Conservation (phyloP, 257 asterid genomes). For the Verbascum thapsus region DNA sequence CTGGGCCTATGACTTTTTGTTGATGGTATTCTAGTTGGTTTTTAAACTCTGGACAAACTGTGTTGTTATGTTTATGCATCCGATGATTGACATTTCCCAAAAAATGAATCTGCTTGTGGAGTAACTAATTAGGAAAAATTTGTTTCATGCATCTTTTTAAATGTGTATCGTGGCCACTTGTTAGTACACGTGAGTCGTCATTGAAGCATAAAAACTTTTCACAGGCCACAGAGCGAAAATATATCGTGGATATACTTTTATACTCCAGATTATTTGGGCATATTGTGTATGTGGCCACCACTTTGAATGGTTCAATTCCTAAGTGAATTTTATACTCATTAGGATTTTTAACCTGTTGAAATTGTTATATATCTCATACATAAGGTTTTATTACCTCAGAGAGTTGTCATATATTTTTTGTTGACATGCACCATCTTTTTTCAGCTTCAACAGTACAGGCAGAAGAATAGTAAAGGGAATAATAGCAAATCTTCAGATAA, state of each 20-base stretch:
- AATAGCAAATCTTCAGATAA: conserved; percentile 56
- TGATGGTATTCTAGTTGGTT: neutral
- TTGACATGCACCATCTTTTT: conserved; percentile 24
- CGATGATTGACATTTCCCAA: neutral
- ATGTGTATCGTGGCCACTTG: neutral
- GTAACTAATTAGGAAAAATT: neutral
- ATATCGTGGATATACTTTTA: neutral
- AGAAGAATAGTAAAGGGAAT: conserved; percentile 77
- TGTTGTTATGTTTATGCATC: neutral
- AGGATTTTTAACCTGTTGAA: neutral
- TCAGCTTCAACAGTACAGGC: conserved; percentile 95
- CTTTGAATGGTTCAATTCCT: conserved; percentile 20
- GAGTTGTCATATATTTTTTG: conserved; percentile 14
- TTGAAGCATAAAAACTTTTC: conserved; percentile 3
- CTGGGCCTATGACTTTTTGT: neutral
- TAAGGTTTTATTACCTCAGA: conserved; percentile 6
- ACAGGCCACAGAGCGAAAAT: neutral
- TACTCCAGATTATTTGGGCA: neutral
- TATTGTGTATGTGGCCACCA: neutral
- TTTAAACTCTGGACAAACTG: neutral
- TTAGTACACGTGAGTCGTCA: neutral
- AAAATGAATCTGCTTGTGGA: conserved; percentile 10
- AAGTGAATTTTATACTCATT: neutral
- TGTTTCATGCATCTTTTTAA: neutral
- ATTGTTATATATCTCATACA: neutral